These are phyloP conservation scores for Amylostereum areolatum DNA, from an alignment of 1,284 basidiomycete genomes.

Conservation along the genomic window DNA sequence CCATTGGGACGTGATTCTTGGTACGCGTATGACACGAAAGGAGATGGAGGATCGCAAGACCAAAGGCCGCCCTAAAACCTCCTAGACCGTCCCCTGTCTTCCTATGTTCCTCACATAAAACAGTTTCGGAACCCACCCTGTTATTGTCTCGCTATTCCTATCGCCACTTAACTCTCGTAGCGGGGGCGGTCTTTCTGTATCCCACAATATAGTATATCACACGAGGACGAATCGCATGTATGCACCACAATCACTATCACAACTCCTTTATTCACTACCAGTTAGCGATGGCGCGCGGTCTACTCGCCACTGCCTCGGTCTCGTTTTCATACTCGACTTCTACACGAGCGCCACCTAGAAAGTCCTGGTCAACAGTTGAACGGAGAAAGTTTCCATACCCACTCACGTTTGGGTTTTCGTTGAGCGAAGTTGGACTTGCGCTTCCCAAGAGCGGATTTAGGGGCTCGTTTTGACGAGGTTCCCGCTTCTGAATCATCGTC, in stretches of 20 bases:
- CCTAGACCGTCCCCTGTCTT: no score
- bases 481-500: constrained; percentile 5
- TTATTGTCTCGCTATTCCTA: no score
- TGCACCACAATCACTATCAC: no score
- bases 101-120: no score
- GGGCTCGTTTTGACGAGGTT: not conserved
- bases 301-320: not conserved
- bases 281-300: no score
- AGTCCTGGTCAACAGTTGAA: not conserved
- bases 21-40: constrained; percentile 74
- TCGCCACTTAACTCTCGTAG: no score
- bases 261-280: no score
- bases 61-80: constrained; percentile 6
- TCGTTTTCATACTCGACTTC: constrained; percentile 15
- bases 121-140: no score
- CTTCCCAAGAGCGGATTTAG: constrained; percentile 12
- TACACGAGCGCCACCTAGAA: constrained; percentile 12
- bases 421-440: constrained; percentile 10
- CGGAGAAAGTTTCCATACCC: not conserved
- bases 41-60: constrained; percentile 47
- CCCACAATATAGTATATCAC: no score
- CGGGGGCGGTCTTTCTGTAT: no score
- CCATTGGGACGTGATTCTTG: constrained; percentile 79
- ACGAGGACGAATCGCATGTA: no score
- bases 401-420: constrained; percentile 15